phyloP scores from a whole-genome alignment of 768 basidiomycete species.

The Boletus subparvulus region DNA sequence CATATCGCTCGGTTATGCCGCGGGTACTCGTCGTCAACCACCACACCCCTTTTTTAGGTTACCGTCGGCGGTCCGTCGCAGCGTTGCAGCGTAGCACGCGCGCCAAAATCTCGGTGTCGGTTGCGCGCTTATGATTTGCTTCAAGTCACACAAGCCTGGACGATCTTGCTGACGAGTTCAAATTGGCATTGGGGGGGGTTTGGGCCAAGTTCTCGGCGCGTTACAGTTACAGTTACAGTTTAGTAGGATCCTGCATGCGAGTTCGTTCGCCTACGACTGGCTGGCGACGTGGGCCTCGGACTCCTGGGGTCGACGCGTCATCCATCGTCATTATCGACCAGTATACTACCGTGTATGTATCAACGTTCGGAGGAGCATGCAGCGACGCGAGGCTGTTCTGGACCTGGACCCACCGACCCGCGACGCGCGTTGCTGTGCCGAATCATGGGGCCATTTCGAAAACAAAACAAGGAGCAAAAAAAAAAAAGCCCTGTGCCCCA shows the following conservation, averaged over 20 bases:
- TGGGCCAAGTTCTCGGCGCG: background rate
- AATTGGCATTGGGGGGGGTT: background rate
- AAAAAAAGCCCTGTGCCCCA: conserved; percentile 3
- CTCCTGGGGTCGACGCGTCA: too few relatives aligned
- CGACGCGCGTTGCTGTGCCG: background rate
- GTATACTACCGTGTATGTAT: too few relatives aligned
- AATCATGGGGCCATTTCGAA: background rate
- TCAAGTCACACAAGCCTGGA: background rate
- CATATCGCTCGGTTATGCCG: background rate
- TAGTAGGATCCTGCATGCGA: too few relatives aligned
- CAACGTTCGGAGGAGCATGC: too few relatives aligned
- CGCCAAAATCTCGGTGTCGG: background rate
- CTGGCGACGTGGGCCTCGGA: too few relatives aligned
- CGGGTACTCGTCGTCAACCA: background rate
- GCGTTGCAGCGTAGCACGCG: too few relatives aligned
- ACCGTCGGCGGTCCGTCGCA: background rate
- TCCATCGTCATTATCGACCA: too few relatives aligned
- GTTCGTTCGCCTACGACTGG: too few relatives aligned
- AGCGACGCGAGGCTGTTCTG: background rate
- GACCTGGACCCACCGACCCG: background rate
- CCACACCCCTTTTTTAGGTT: background rate
- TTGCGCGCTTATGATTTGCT: background rate
- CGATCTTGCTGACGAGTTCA: background rate
- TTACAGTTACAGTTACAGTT: background rate
- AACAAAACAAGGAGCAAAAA: background rate